These are phyloP conservation scores for Yarrowia deformans DNA, from an alignment of 805 yeast genomes.

Conservation along the genomic window DNA sequence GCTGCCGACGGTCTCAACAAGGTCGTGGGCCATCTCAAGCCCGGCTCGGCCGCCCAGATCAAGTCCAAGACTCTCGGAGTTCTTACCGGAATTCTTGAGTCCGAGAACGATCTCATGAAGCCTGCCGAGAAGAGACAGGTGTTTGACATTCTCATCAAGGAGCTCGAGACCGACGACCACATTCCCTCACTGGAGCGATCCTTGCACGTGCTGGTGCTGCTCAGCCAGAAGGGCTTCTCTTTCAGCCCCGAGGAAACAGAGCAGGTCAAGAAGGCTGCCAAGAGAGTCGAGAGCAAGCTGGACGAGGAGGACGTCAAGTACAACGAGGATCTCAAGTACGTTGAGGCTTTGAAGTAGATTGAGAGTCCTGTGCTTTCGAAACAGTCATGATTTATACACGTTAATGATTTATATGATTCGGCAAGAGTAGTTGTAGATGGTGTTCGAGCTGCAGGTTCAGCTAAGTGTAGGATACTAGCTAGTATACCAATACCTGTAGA, in stretches of 20 bases:
- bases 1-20: slow-evolving; percentile 68
- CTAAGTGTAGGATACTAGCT: too few species aligned
- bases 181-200: slow-evolving; percentile 49
- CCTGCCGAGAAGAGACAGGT: slow-evolving; percentile 40
- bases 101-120: slow-evolving; percentile 44
- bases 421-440: too few species aligned
- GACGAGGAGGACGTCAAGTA: slow-evolving; percentile 37
- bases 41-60: slow-evolving; percentile 34
- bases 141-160: slow-evolving; percentile 39
- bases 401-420: too few species aligned
- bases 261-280: slow-evolving; percentile 29
- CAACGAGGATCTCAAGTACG: slow-evolving; percentile 36
- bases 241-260: slow-evolving; percentile 36
- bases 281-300: slow-evolving; percentile 16
- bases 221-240: slow-evolving; percentile 41
- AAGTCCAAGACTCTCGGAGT: slow-evolving; percentile 42
- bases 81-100: slow-evolving; percentile 42
- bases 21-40: slow-evolving; percentile 49
- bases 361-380: too few species aligned
- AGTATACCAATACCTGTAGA: too few species aligned
- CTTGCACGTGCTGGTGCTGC: slow-evolving; percentile 44
- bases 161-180: slow-evolving; percentile 43
- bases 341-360: slow-evolving; percentile 38
- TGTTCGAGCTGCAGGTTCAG: too few species aligned
- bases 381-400: too few species aligned